phyloP scores from a whole-genome alignment of 176 grass and related monocot species.

The Elaeis guineensis region DNA sequence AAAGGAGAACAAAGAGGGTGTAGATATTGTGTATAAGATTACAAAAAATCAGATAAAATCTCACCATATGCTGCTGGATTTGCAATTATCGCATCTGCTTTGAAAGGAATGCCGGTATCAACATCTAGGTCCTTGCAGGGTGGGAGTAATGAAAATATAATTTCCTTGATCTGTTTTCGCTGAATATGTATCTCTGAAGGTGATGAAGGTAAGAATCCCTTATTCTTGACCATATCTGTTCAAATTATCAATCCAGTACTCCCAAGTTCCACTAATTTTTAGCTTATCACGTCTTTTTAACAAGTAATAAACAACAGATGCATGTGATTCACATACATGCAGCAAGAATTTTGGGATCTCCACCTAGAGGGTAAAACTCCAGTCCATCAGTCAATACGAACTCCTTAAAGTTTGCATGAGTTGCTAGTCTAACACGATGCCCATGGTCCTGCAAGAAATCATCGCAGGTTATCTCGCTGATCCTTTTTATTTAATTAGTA shows the following conservation, averaged over 20 bases:
- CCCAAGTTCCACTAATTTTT: too few species aligned
- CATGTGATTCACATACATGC: conserved; percentile 44
- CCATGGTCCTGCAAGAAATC: conserved; percentile 58
- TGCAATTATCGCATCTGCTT: conserved; percentile 88
- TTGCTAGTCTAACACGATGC: conserved; percentile 88
- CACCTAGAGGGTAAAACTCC: conserved; percentile 91
- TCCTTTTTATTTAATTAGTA: too few species aligned
- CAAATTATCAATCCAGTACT: conserved; percentile 13
- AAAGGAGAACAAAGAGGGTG: too few species aligned
- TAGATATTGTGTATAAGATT: not conserved
- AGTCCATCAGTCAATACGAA: conserved; percentile 77
- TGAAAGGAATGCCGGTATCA: conserved; percentile 61
- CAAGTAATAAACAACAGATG: conserved; percentile 1
- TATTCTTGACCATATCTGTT: conserved; percentile 98
- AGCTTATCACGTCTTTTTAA: not conserved
- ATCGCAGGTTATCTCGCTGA: not conserved
- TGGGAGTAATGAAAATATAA: conserved; percentile 76
- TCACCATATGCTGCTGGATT: conserved; percentile 95
- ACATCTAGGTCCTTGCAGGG: conserved; percentile 70
- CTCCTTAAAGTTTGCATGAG: conserved; percentile 96
- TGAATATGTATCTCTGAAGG: conserved; percentile 88
- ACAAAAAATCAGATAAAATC: conserved; percentile 14
- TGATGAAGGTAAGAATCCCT: conserved; percentile 85
- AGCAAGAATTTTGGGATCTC: conserved; percentile 94
- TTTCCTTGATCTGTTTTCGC: conserved; percentile 91